Evolutionary conservation across 768 basidiomycete genomes (phyloP).

Genomic region (Pleurotus pulmonarius): DNA sequence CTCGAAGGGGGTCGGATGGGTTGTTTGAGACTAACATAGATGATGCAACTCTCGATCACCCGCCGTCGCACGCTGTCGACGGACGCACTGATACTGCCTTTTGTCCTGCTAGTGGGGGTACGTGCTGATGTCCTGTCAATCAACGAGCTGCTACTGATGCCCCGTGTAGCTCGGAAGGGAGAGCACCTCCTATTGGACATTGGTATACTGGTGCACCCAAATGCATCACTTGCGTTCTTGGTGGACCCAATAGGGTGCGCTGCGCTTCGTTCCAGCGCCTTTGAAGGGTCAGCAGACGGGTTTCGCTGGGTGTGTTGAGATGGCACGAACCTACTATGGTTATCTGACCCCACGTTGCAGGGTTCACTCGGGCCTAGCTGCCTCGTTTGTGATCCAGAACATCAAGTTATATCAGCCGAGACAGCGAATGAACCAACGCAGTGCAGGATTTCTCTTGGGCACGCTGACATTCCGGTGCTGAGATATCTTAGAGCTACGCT

Average conservation of each 20-base stretch:
- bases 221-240: background rate
- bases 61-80: slow-evolving; percentile 57
- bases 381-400: background rate
- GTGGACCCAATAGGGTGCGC: background rate
- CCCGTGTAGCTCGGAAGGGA: background rate
- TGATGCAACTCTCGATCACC: slow-evolving; percentile 37
- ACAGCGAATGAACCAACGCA: background rate
- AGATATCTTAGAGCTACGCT: background rate
- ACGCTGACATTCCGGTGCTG: background rate
- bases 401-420: background rate
- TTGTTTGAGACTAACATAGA: slow-evolving; percentile 50
- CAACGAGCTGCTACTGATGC: background rate
- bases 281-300: background rate
- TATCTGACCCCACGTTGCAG: background rate
- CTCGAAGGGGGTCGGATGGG: slow-evolving; percentile 43
- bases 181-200: background rate
- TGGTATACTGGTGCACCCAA: background rate
- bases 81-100: slow-evolving; percentile 45
- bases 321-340: background rate
- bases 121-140: slow-evolving; percentile 14
- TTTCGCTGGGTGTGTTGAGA: background rate
- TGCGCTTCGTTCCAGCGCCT: background rate
- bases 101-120: slow-evolving; percentile 39
- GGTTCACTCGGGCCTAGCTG: background rate
- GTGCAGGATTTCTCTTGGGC: background rate